phyloP scores from a whole-genome alignment of 495 filamentous ascomycete species.

The Usnea hakonensis region DNA sequence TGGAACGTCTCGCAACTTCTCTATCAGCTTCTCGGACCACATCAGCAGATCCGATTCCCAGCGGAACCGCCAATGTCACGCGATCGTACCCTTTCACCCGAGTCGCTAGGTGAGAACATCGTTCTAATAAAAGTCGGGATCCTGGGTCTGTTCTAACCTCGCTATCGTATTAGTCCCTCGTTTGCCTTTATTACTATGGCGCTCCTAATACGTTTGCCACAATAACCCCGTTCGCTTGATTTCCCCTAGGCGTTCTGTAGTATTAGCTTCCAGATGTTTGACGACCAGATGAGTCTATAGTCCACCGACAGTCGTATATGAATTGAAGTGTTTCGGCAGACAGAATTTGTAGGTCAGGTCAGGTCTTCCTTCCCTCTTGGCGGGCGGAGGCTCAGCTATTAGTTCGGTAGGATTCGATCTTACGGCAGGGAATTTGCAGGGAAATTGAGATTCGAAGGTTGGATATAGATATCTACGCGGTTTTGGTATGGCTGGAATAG shows the following conservation, averaged over 20 bases:
- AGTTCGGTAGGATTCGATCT: background rate
- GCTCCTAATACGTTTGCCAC: background rate
- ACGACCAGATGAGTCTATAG: background rate
- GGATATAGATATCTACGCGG: constrained; percentile 1
- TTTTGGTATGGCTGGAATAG: background rate
- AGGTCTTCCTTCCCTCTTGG: background rate
- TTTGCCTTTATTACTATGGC: background rate
- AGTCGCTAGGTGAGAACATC: no score
- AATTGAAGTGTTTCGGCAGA: background rate
- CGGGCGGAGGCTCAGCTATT: no score
- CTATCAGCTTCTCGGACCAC: no score
- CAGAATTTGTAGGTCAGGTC: background rate
- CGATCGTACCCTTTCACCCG: no score
- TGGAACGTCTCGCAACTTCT: no score
- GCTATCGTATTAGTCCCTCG: background rate
- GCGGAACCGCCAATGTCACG: no score
- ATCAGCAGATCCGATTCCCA: no score
- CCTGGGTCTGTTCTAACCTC: no score
- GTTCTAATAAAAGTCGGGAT: no score
- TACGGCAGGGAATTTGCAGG: constrained; percentile 1
- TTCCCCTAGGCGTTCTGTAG: background rate
- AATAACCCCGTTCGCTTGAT: background rate
- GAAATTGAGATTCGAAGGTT: background rate
- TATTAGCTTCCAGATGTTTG: no score
- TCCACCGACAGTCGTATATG: background rate